Evolutionary conservation across 331 rosid genomes (phyloP).

Genomic region (Pyrus hybrid): DNA sequence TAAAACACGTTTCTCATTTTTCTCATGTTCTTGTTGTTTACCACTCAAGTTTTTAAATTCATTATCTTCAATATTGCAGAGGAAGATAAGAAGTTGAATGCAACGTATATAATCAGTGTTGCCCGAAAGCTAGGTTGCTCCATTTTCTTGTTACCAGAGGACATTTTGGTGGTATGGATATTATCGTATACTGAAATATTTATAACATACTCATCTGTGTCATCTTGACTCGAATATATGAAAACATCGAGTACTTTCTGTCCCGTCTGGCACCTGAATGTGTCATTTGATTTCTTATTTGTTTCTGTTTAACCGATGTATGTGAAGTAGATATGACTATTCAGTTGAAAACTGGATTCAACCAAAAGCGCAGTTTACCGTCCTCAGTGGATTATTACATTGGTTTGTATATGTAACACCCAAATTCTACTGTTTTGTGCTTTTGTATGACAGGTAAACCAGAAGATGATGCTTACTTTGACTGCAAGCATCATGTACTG

Average conservation of each 20-base stretch:
- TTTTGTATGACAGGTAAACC: constrained; percentile 63
- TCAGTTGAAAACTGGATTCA: not conserved
- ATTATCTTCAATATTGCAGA: constrained; percentile 41
- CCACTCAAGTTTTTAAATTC: not conserved
- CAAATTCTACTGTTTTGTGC: constrained; percentile 1
- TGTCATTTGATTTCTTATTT: not conserved
- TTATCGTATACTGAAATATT: not conserved
- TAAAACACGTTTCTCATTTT: not conserved
- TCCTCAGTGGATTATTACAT: not conserved
- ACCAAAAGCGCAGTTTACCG: not conserved
- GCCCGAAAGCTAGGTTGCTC: constrained; percentile 99
- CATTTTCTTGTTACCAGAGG: constrained; percentile 93
- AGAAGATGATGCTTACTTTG: constrained; percentile 90
- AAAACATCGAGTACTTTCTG: not conserved
- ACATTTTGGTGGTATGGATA: constrained; percentile 69
- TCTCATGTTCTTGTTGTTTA: not conserved
- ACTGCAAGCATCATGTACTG: constrained; percentile 96
- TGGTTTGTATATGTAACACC: not conserved
- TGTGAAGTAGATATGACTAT: not conserved
- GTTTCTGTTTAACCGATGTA: not conserved
- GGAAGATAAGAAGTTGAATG: constrained; percentile 88
- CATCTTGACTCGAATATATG: constrained; percentile 5
- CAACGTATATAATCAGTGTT: constrained; percentile 96
- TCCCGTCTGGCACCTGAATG: not conserved
- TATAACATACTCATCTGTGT: not conserved